Evolutionary conservation across 495 filamentous ascomycete species (phyloP).

Genomic region (Copromyces sp.): DNA sequence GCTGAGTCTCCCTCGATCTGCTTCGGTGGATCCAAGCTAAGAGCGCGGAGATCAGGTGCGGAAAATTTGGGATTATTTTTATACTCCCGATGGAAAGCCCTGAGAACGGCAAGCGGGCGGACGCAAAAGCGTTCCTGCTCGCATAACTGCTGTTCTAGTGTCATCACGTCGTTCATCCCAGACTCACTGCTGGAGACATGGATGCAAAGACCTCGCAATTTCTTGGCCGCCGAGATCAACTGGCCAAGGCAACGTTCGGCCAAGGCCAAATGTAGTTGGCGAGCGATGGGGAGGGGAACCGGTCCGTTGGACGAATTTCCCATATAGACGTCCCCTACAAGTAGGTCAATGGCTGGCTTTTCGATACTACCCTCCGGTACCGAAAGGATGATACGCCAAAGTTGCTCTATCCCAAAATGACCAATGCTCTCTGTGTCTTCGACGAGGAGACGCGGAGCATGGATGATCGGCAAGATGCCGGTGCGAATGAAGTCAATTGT

Average conservation of each 20-base stretch:
- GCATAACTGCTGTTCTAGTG: conserved; percentile 31
- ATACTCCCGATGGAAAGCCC: conserved; percentile 37
- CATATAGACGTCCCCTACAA: conserved; percentile 65
- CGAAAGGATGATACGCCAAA: conserved; percentile 75
- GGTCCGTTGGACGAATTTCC: conserved; percentile 36
- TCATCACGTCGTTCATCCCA: conserved; percentile 35
- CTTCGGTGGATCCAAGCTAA: conserved; percentile 29
- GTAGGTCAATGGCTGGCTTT: conserved; percentile 50
- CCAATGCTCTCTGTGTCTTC: conserved; percentile 27
- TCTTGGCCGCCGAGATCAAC: conserved; percentile 56
- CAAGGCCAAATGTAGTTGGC: conserved; percentile 62
- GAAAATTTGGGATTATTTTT: conserved; percentile 38
- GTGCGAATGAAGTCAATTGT: conserved; percentile 55
- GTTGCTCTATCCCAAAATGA: conserved; percentile 56
- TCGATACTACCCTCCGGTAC: conserved; percentile 63
- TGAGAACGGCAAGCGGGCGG: conserved; percentile 48
- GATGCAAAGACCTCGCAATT: conserved; percentile 40
- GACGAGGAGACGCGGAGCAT: conserved; percentile 11
- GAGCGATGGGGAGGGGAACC: conserved; percentile 33
- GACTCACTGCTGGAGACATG: conserved; percentile 29
- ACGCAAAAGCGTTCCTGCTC: conserved; percentile 52
- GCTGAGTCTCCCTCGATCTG: conserved; percentile 47
- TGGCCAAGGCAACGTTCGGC: conserved; percentile 70
- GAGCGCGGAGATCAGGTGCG: conserved; percentile 35
- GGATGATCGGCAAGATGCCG: conserved; percentile 21